phyloP scores from a whole-genome alignment of 2,329 filamentous ascomycete species.

The Colletotrichum sp. region DNA sequence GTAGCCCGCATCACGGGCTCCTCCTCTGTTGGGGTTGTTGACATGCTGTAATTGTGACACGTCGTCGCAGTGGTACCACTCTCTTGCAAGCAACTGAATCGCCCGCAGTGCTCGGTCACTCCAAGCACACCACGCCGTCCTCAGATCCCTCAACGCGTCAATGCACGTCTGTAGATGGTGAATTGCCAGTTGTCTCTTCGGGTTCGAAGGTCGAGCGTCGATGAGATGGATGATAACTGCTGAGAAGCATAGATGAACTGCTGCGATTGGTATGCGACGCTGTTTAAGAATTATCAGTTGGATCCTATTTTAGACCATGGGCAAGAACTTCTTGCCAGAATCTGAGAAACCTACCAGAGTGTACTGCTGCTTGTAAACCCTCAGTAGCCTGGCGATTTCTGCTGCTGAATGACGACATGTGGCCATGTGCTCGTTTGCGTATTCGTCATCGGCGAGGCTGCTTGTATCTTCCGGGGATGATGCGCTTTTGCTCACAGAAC shows the following conservation, averaged over 20 bases:
- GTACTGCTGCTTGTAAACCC: slow-evolving; percentile 25
- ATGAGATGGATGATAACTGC: slow-evolving; percentile 24
- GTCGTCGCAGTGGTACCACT: slow-evolving; percentile 23
- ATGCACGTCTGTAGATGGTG: slow-evolving; percentile 18
- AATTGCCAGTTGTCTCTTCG: slow-evolving; percentile 13
- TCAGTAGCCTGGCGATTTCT: slow-evolving; percentile 23
- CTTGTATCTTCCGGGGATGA: background rate
- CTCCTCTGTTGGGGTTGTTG: too few relatives aligned
- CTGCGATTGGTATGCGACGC: slow-evolving; percentile 25
- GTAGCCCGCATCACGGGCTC: background rate
- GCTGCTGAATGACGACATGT: slow-evolving; percentile 25
- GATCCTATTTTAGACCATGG: accelerated
- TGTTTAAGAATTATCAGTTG: background rate
- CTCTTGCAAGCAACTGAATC: slow-evolving; percentile 9
- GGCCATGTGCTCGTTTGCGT: slow-evolving; percentile 19
- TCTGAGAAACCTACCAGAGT: slow-evolving; percentile 13
- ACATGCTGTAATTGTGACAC: slow-evolving; percentile 11
- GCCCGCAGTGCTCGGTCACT: slow-evolving; percentile 19
- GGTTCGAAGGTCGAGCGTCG: slow-evolving; percentile 20
- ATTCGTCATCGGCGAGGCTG: background rate
- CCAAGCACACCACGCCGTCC: slow-evolving; percentile 22
- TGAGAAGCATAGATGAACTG: slow-evolving; percentile 23
- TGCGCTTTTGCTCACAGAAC: background rate
- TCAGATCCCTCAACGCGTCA: slow-evolving; percentile 18
- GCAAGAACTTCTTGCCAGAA: accelerated